Conservation (phyloP, 768 basidiomycete genomes). For the Hygrophoropsis aurantiaca region DNA sequence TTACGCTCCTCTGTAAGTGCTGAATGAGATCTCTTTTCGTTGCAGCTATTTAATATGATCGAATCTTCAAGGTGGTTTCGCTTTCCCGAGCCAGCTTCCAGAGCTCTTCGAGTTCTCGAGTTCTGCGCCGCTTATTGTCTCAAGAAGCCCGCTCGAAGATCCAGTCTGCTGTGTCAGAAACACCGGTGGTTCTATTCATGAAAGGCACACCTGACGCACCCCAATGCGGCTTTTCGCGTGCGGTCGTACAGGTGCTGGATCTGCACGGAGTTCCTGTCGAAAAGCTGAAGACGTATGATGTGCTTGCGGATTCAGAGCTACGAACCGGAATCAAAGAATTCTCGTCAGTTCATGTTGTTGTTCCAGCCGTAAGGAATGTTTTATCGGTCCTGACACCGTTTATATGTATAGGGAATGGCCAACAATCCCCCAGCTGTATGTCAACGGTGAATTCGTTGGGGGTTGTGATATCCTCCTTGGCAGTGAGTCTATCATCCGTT, state of each 20-base stretch:
- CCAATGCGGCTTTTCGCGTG: slow-evolving; percentile 95
- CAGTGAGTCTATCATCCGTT: slow-evolving; percentile 54
- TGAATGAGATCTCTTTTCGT: neutral
- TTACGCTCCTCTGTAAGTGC: slow-evolving; percentile 45
- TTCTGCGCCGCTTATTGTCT: slow-evolving; percentile 51
- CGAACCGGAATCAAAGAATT: slow-evolving; percentile 91
- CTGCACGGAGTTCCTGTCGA: slow-evolving; percentile 76
- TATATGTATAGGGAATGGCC: slow-evolving; percentile 81
- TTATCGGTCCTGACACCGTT: neutral
- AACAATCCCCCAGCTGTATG: slow-evolving; percentile 93
- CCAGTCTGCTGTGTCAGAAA: slow-evolving; percentile 69
- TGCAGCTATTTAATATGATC: neutral
- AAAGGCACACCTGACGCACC: slow-evolving; percentile 88
- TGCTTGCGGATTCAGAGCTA: slow-evolving; percentile 82
- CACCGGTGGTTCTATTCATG: slow-evolving; percentile 96
- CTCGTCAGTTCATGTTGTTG: slow-evolving; percentile 62
- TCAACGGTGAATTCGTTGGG: slow-evolving; percentile 94
- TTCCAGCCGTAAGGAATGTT: neutral
- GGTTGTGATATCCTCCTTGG: slow-evolving; percentile 93
- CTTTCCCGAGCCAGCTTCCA: slow-evolving; percentile 31
- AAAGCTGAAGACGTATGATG: slow-evolving; percentile 89
- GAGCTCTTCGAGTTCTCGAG: slow-evolving; percentile 4
- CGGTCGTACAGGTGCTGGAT: slow-evolving; percentile 87
- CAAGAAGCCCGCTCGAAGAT: slow-evolving; percentile 62
- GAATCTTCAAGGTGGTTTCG: slow-evolving; percentile 32